Evolutionary conservation across 768 basidiomycete genomes (phyloP).

Genomic region (Leucosporidium scottii): DNA sequence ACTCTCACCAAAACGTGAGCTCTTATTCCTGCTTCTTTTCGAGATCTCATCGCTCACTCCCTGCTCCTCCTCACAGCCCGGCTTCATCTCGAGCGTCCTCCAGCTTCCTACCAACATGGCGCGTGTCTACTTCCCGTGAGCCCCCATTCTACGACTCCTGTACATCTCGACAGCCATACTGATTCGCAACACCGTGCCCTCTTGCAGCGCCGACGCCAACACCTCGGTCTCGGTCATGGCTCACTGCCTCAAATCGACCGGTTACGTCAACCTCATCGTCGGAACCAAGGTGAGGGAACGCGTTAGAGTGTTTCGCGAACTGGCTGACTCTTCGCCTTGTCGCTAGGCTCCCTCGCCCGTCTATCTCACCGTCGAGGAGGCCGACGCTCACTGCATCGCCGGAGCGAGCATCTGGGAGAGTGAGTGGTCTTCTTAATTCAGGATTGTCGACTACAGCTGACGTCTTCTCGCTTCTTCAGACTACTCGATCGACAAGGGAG

Average conservation of each 20-base stretch:
- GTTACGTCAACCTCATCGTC: constrained; percentile 81
- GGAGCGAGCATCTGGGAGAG: constrained; percentile 83
- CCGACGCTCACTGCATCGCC: constrained; percentile 74
- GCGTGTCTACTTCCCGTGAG: constrained; percentile 54
- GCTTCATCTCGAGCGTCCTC: constrained; percentile 79
- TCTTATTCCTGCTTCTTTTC: not conserved
- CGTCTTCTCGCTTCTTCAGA: not conserved
- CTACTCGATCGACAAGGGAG: constrained; percentile 38
- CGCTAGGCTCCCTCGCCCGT: constrained; percentile 50
- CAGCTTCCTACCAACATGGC: constrained; percentile 63
- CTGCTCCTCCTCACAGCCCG: constrained; percentile 48
- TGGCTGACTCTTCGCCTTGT: not conserved
- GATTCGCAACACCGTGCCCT: not conserved
- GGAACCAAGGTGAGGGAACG: constrained; percentile 53
- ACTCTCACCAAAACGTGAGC: constrained; percentile 59
- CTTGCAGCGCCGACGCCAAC: constrained; percentile 65
- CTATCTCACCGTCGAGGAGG: constrained; percentile 71
- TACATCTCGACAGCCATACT: too few species aligned
- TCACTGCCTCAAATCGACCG: constrained; percentile 74
- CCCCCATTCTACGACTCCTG: too few species aligned
- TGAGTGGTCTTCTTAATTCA: constrained; percentile 41
- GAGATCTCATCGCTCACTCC: too few species aligned
- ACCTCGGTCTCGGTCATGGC: constrained; percentile 74
- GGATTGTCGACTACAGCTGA: not conserved
- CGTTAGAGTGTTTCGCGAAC: not conserved